phyloP scores from a whole-genome alignment of 164 flowering plant genomes.

The Kalanchoe fedtschenkoi region DNA sequence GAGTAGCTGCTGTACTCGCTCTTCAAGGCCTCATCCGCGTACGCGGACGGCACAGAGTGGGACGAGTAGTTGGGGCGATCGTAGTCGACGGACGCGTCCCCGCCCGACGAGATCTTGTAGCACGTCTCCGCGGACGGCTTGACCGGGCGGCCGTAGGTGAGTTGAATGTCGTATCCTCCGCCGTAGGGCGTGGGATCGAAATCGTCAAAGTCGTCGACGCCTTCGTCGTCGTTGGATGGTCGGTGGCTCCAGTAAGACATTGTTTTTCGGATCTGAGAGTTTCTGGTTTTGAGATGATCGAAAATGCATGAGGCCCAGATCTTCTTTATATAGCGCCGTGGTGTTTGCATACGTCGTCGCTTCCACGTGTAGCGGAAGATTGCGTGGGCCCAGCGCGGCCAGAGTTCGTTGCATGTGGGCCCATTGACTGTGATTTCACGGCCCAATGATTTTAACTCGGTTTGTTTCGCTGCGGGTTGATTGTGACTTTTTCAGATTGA shows the following conservation, averaged over 20 bases:
- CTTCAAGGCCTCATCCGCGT: conserved; percentile 41
- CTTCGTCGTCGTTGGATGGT: conserved; percentile 24
- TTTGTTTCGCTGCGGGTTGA: too few relatives aligned
- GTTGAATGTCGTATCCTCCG: conserved; percentile 68
- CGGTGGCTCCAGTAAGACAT: conserved; percentile 40
- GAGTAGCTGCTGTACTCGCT: conserved; percentile 58
- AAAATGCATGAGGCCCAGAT: too few relatives aligned
- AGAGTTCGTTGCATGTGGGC: too few relatives aligned
- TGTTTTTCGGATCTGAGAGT: background rate
- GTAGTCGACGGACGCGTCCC: conserved; percentile 34
- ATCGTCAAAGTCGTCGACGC: conserved; percentile 71
- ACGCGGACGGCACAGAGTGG: conserved; percentile 53
- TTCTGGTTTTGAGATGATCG: background rate
- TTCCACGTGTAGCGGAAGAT: too few relatives aligned
- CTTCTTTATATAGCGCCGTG: too few relatives aligned
- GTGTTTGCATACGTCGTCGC: too few relatives aligned
- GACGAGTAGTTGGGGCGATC: conserved; percentile 52
- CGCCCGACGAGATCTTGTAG: conserved; percentile 31
- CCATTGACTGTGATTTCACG: too few relatives aligned
- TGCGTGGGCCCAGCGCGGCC: too few relatives aligned
- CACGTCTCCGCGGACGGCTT: conserved; percentile 65
- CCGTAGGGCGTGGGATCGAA: conserved; percentile 86
- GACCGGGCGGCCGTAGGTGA: conserved; percentile 74
- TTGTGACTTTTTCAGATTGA: too few relatives aligned
- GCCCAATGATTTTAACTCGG: too few relatives aligned